Evolutionary conservation across 306 rosid species (phyloP), one percentile per base, ranked within the genome.

Genomic region (Delonix regia): DNA sequence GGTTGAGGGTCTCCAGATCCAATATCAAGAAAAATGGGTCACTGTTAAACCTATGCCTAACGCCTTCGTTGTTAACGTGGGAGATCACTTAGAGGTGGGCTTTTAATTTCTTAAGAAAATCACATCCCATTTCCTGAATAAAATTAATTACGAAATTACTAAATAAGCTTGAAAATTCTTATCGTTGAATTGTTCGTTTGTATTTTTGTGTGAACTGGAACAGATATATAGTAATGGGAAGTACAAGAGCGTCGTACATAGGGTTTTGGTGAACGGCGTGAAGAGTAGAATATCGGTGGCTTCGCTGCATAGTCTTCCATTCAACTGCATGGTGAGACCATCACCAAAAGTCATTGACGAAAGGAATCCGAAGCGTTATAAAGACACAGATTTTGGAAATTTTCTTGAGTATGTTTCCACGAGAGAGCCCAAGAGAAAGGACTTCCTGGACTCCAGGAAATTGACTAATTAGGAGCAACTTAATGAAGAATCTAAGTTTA

Each of bases 21-120:
- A 89, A 49, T 74, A 53, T 76, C 83, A 88, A 72, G 90, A 77
- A 16, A 69, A 89, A 62, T 94, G 98, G 98, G 34, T 88, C 85
- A 92, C 93, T 13, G 93, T 94, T 49, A 78, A 92, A 45, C 97
- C 98, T 18, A 87, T 92, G 68, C 82, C 98, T 11, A 86, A 87
- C 15, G 84, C 95, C 18, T 88, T 94, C 15, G 97, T 94, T 21
- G 83, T 94, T 86, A 94, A 94, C 73, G 82, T 94, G 6, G 98
- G 98, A 3, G 98, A 94, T 80, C 98, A 94, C 85, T 89, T 94
- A 41, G 97, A 94, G 98, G 98, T 92, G 7, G 3, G 33, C 24
- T 4, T 41, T 12, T 25, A 36, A 36, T 36, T 36, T 5, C 41
- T 7, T 4, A 1, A n/a, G n/a, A n/a, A n/a, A n/a, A 36, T 36